Conservation (phyloP, 2,329 filamentous ascomycete genomes). For the Parascedosporium putredinis region DNA sequence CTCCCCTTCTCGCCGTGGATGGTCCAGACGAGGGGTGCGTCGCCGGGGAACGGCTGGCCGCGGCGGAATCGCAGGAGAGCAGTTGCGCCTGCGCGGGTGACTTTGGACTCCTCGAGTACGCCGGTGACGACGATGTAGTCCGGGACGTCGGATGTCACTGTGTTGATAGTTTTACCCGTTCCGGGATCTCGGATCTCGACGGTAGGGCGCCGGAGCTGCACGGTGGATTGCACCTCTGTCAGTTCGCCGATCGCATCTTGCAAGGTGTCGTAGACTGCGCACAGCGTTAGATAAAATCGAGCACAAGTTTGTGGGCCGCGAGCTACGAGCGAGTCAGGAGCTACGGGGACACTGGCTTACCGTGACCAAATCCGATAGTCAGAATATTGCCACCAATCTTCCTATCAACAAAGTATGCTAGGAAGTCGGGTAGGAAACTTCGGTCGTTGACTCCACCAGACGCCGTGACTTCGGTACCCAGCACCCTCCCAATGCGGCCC, state of each 20-base stretch:
- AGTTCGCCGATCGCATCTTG: not conserved
- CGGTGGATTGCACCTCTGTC: not conserved
- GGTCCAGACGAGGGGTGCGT: constrained; percentile 35
- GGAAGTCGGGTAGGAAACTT: constrained; percentile 19
- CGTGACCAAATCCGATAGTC: constrained; percentile 31
- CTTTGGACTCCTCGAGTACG: constrained; percentile 19
- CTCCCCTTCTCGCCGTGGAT: constrained; percentile 42
- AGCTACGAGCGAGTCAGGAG: too few relatives aligned
- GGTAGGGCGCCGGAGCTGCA: constrained; percentile 28
- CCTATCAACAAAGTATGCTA: constrained; percentile 38
- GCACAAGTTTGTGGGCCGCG: not conserved
- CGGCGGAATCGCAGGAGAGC: constrained; percentile 34
- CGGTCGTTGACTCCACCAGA: constrained; percentile 26
- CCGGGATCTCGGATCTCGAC: constrained; percentile 23
- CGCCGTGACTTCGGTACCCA: constrained; percentile 36
- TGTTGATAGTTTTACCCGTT: constrained; percentile 21
- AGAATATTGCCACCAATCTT: constrained; percentile 34
- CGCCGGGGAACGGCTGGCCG: constrained; percentile 37
- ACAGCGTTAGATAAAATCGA: too few relatives aligned
- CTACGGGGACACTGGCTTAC: constrained; percentile 29
- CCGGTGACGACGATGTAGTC: constrained; percentile 30
- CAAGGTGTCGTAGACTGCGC: constrained; percentile 3
- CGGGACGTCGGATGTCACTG: constrained; percentile 29
- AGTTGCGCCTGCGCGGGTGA: constrained; percentile 23
- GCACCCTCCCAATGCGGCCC: constrained; percentile 38